A percentile compares a stretch with the other conserved stretches of the same genome.
Evolutionary conservation across 768 basidiomycete genomes (phyloP).

Genomic region (Boletales sp.): DNA sequence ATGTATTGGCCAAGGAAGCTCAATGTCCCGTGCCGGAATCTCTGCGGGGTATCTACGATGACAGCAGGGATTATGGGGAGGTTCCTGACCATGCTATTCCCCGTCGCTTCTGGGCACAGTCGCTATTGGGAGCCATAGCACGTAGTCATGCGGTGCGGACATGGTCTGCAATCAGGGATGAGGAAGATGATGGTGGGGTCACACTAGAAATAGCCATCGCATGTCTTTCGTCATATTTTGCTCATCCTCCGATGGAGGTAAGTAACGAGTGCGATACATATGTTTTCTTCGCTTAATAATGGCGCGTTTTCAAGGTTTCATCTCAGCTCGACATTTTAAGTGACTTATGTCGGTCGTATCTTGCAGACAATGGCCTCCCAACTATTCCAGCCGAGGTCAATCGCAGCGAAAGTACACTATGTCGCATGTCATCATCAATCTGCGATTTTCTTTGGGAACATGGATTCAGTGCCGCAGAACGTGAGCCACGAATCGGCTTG

Average conservation of each 20-base stretch:
- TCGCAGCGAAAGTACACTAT: constrained; percentile 29
- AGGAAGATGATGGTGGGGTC: constrained; percentile 6
- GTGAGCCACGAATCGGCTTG: constrained; percentile 29
- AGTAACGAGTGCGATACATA: constrained; percentile 4
- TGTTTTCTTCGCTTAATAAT: neutral
- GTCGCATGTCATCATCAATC: constrained; percentile 38
- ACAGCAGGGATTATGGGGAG: neutral
- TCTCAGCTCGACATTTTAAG: constrained; percentile 39
- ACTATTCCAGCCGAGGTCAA: constrained; percentile 29
- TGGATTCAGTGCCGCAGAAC: constrained; percentile 43
- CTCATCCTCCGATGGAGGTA: constrained; percentile 42
- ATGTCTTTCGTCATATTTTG: constrained; percentile 53
- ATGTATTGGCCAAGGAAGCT: constrained; percentile 43
- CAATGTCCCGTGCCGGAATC: constrained; percentile 32
- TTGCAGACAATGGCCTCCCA: constrained; percentile 28
- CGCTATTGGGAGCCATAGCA: constrained; percentile 42
- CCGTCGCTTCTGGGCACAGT: constrained; percentile 49
- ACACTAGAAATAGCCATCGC: constrained; percentile 46
- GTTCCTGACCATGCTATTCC: constrained; percentile 34
- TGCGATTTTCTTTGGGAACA: constrained; percentile 48
- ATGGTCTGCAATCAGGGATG: constrained; percentile 31
- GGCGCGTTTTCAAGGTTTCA: constrained; percentile 32
- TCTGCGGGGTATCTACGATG: constrained; percentile 19
- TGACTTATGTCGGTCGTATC: constrained; percentile 36
- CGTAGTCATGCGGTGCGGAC: constrained; percentile 37